Evolutionary conservation across 768 basidiomycete species (phyloP).

Genomic region (Russula griseocarnosa): DNA sequence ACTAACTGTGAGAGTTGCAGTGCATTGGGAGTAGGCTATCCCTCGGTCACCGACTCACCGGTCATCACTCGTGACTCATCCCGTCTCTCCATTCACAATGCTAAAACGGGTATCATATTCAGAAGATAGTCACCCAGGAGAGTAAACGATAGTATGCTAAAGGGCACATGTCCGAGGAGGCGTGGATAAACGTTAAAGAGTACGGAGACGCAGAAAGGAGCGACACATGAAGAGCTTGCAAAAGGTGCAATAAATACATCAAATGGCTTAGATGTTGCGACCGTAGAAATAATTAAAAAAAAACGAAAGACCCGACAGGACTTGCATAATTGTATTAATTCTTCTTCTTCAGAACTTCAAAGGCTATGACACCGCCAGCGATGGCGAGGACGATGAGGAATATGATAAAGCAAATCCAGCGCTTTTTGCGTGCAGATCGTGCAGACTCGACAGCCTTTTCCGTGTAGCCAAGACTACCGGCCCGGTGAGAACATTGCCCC

Average conservation of each 20-base stretch:
- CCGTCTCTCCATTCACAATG: neutral
- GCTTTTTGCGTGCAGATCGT: conserved; percentile 85
- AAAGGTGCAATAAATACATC: conserved; percentile 10
- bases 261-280: neutral
- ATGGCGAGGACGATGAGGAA: conserved; percentile 58
- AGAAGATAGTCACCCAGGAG: conserved; percentile 1
- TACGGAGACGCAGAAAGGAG: conserved; percentile 2
- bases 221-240: conserved; percentile 1
- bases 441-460: conserved; percentile 85
- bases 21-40: too few species aligned
- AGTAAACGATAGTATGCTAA: conserved; percentile 10
- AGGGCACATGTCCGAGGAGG: conserved; percentile 7
- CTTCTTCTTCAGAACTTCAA: conserved; percentile 47
- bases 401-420: conserved; percentile 94
- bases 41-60: too few species aligned
- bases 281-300: conserved; percentile 1
- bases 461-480: conserved; percentile 68
- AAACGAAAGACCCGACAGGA: neutral
- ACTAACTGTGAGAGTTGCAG: neutral
- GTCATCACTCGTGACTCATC: too few species aligned
- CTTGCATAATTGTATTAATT: conserved; percentile 31
- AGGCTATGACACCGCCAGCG: conserved; percentile 60
- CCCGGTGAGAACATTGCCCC: conserved; percentile 15
- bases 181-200: conserved; percentile 3
- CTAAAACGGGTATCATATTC: conserved; percentile 21